phyloP scores from a whole-genome alignment of 306 rosid genomes.

The Cucumis cinereus region DNA sequence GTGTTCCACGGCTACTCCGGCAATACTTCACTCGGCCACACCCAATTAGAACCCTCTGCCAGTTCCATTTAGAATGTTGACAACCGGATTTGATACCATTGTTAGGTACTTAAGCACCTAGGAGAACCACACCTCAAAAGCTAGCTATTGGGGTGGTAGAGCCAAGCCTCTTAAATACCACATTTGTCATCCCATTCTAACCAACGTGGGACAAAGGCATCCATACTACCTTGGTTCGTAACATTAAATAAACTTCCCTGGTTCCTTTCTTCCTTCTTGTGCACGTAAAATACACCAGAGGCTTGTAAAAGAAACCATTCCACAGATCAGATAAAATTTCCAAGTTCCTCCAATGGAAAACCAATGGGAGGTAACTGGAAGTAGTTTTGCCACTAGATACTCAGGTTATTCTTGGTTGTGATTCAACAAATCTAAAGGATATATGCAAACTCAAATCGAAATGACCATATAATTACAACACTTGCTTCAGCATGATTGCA shows the following conservation, averaged over 20 bases:
- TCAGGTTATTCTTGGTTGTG: background rate
- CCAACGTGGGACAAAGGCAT: too few relatives aligned
- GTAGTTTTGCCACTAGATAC: background rate
- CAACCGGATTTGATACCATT: too few relatives aligned
- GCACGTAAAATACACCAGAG: background rate
- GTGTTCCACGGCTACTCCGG: too few relatives aligned
- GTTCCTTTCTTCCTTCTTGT: background rate
- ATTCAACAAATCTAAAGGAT: background rate
- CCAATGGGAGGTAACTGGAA: background rate
- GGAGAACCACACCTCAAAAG: too few relatives aligned
- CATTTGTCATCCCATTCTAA: too few relatives aligned
- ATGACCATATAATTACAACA: background rate
- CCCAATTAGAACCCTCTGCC: too few relatives aligned
- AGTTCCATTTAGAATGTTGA: too few relatives aligned
- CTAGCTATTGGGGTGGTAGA: too few relatives aligned
- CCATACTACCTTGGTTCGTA: too few relatives aligned
- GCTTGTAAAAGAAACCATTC: background rate
- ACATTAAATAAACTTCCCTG: background rate
- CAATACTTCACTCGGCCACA: too few relatives aligned
- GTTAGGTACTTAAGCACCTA: too few relatives aligned
- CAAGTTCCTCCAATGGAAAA: background rate
- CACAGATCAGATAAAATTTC: background rate
- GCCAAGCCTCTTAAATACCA: too few relatives aligned
- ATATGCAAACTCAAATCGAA: background rate
- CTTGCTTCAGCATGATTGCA: background rate